Evolutionary conservation across 1,139 yeast species (phyloP).

Genomic region (Schwanniomyces etchellsii): DNA sequence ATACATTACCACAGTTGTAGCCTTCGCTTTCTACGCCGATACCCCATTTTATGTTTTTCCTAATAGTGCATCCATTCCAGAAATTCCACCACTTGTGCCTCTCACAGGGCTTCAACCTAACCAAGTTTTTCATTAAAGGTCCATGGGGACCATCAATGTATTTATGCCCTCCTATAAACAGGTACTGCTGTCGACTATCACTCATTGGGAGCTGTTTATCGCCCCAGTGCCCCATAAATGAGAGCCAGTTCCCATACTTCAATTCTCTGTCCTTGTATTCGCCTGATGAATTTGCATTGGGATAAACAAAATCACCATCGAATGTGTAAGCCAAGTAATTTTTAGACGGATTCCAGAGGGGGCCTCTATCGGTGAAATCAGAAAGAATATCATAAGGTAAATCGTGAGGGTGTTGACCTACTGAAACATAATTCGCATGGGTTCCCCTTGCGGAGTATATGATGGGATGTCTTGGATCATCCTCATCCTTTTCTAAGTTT

Average conservation of each 20-base stretch:
- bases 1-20: slow-evolving; percentile 56
- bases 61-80: slow-evolving; percentile 71
- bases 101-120: slow-evolving; percentile 71
- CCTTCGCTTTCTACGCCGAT: slow-evolving; percentile 87
- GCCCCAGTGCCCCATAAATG: slow-evolving; percentile 88
- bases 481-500: slow-evolving; percentile 65
- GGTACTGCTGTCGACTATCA: slow-evolving; percentile 79
- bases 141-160: slow-evolving; percentile 92
- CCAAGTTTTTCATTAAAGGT: slow-evolving; percentile 72
- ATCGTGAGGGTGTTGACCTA: slow-evolving; percentile 94
- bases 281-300: slow-evolving; percentile 31
- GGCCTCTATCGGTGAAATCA: slow-evolving; percentile 93
- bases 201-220: slow-evolving; percentile 59
- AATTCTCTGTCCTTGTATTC: slow-evolving; percentile 51
- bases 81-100: slow-evolving; percentile 82
- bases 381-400: slow-evolving; percentile 84
- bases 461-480: slow-evolving; percentile 52
- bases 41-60: slow-evolving; percentile 73
- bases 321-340: slow-evolving; percentile 78
- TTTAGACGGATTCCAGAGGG: slow-evolving; percentile 86
- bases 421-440: slow-evolving; percentile 94
- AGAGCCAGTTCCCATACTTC: slow-evolving; percentile 71
- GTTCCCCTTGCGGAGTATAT: slow-evolving; percentile 92
- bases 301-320: slow-evolving; percentile 48
- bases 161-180: slow-evolving; percentile 77